Base-by-base conservation (phyloP, 1,284 basidiomycete genomes). In the Cryptococcus sp. region DNA sequence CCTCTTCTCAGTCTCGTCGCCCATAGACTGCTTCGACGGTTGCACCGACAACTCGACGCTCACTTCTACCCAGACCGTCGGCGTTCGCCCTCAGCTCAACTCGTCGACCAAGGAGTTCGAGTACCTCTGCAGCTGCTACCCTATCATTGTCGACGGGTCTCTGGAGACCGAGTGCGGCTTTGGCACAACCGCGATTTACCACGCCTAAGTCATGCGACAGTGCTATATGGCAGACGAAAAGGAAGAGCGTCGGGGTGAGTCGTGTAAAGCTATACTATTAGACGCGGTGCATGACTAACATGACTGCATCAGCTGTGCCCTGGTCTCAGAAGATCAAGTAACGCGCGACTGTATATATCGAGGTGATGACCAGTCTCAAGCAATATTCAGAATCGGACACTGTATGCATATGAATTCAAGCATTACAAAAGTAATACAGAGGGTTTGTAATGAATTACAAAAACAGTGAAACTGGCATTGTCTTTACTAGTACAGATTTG, bases 101-200 rank as follows among this genome's bases (percentile, higher is more conserved):
- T 19, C n/a, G n/a, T n/a, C 42, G 42, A 45, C 42, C 42, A 45
- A 45, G 42, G 42, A 45, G 42, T 45, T 45, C 22, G 42, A 45
- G n/a, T 45, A 45, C 22, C n/a, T 22, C n/a, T 45, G 42, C 22
- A 45, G 42, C 42, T 45, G 42, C n/a, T 45, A 45, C 10, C n/a
- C n/a, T 22, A 22, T 22, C 22, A 8, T 45, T 6, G 42, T 45
- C 42, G 22, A 45, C 22, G 42, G 42, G 42, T 19, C 8, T 22
- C 15, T 45, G 42, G n/a, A n/a, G 42, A 45, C 22, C n/a, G 42
- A 45, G n/a, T 45, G 42, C 22, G 42, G 42, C n/a, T 45, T 45
- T 45, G 42, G 42, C n/a, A 45, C 22, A 1, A 45, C 42, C 16
- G 42, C 42, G 11, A 8, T 45, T 8, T 45, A 45, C 42, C 42